Percentiles rank a stretch among this genome's conserved stretches.
phyloP scores from a whole-genome alignment of 495 filamentous ascomycete genomes.

The Usnea hakonensis region DNA sequence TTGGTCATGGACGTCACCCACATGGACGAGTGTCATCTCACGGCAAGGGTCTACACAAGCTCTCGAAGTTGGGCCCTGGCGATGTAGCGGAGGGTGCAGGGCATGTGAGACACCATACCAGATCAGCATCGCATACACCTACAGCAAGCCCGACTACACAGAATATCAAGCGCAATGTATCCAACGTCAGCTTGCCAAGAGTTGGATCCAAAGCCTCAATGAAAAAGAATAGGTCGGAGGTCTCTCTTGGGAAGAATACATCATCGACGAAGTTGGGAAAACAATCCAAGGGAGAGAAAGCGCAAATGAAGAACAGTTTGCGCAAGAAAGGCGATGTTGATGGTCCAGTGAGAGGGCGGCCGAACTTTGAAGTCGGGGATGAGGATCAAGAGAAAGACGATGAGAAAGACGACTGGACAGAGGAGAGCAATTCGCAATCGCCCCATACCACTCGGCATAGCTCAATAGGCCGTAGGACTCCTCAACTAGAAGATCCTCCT shows the following conservation, averaged over 20 bases:
- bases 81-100: constrained; percentile 6
- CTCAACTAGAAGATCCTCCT: constrained; percentile 18
- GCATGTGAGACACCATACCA: constrained; percentile 14
- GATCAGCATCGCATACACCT: constrained; percentile 21
- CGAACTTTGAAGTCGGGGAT: constrained; percentile 21
- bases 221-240: constrained; percentile 21
- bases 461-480: constrained; percentile 12
- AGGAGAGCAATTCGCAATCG: constrained; percentile 24
- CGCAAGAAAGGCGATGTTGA: constrained; percentile 16
- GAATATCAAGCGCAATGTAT: constrained; percentile 20
- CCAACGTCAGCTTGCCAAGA: constrained; percentile 15
- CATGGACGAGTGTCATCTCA: constrained; percentile 31
- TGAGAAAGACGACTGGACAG: constrained; percentile 22
- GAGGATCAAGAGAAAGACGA: constrained; percentile 16
- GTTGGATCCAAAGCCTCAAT: constrained; percentile 20
- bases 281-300: constrained; percentile 16
- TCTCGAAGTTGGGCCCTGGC: constrained; percentile 26
- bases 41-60: constrained; percentile 34
- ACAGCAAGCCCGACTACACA: constrained; percentile 20
- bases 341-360: constrained; percentile 12
- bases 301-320: constrained; percentile 16
- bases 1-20: constrained; percentile 22
- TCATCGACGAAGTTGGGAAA: constrained; percentile 19
- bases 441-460: constrained; percentile 17
- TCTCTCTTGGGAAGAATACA: constrained; percentile 11